phyloP scores from a whole-genome alignment of 768 basidiomycete genomes.

The Paxillus ammoniavirescens region DNA sequence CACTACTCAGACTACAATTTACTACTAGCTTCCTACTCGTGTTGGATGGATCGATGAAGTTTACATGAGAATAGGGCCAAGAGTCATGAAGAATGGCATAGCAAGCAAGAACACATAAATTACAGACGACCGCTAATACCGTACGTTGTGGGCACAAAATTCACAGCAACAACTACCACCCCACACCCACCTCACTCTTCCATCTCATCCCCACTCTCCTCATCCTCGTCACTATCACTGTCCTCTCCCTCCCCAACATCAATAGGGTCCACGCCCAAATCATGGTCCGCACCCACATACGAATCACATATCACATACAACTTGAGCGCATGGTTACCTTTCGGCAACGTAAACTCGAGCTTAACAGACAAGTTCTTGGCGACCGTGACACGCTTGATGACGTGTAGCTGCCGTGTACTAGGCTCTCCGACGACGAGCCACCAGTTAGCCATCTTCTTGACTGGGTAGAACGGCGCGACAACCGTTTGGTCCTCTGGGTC shows the following conservation, averaged over 20 bases:
- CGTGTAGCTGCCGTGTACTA: constrained; percentile 72
- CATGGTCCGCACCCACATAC: constrained; percentile 90
- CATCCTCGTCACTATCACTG: constrained; percentile 76
- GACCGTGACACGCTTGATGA: constrained; percentile 86
- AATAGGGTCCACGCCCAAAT: constrained; percentile 77
- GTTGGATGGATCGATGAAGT: too few relatives aligned
- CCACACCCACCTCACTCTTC: constrained; percentile 35
- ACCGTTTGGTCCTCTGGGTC: constrained; percentile 74
- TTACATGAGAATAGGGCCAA: too few relatives aligned
- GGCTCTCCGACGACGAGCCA: constrained; percentile 95
- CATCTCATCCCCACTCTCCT: constrained; percentile 67
- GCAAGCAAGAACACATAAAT: too few relatives aligned
- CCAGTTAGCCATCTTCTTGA: constrained; percentile 92
- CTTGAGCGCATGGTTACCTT: constrained; percentile 80
- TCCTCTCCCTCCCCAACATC: constrained; percentile 91
- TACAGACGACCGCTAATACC: too few relatives aligned
- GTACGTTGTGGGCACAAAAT: too few relatives aligned
- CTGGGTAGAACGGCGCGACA: constrained; percentile 92
- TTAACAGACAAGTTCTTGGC: constrained; percentile 71
- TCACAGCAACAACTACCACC: background rate
- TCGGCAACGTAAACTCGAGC: constrained; percentile 85
- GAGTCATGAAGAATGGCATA: background rate
- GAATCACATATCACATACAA: constrained; percentile 92
- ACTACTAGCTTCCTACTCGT: too few relatives aligned
- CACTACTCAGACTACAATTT: too few relatives aligned